Conservation (phyloP, 345 rosid genomes). For the Citrus mangshanensis region DNA sequence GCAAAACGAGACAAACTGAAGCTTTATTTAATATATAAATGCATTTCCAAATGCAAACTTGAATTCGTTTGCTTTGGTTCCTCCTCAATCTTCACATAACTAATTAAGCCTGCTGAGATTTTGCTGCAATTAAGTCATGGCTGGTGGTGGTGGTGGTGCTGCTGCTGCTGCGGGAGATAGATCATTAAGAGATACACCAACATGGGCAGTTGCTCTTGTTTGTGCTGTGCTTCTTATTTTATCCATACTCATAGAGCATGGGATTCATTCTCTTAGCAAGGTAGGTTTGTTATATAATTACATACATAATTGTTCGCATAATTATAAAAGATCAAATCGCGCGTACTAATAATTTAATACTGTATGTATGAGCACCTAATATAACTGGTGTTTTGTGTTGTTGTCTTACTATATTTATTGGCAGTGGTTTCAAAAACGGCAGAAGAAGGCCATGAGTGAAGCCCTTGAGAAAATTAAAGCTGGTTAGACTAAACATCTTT, state of each 20-base stretch:
- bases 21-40: not conserved
- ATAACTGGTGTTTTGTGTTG: no score
- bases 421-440: conserved; percentile 51
- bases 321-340: no score
- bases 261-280: conserved; percentile 44
- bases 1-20: not conserved
- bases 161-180: conserved; percentile 29
- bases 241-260: conserved; percentile 46
- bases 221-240: conserved; percentile 43
- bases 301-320: no score
- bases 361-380: no score
- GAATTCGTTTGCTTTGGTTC: not conserved
- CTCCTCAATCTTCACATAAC: not conserved
- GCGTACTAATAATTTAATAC: no score
- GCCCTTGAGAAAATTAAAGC: conserved; percentile 64
- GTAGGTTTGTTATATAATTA: conserved; percentile 1
- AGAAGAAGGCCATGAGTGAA: conserved; percentile 53
- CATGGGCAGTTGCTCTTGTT: conserved; percentile 64
- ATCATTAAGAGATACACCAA: conserved; percentile 46
- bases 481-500: conserved; percentile 19
- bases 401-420: not conserved
- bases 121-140: conserved; percentile 26
- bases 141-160: conserved; percentile 22
- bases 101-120: not conserved
- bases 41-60: not conserved